phyloP scores from a whole-genome alignment of 208 protist species.

The Porcisia hertigi region DNA sequence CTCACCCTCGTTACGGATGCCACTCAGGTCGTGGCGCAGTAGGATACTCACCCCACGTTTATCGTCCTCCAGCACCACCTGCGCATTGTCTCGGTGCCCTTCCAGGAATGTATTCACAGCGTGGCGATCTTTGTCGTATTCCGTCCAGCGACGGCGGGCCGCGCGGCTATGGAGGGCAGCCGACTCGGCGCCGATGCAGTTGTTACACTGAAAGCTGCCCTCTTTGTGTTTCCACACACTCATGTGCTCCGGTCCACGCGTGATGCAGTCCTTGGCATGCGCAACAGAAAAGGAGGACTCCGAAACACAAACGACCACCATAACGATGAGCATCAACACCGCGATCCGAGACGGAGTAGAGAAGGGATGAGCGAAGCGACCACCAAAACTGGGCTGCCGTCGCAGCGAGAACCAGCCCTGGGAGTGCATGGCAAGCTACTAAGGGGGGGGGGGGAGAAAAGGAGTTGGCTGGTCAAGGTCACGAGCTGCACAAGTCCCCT shows the following conservation, averaged over 20 bases:
- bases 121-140: constrained; percentile 45
- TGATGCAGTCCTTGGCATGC: constrained; percentile 55
- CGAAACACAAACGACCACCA: not conserved
- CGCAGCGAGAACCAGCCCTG: not conserved
- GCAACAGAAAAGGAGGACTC: too few species aligned
- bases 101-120: constrained; percentile 48
- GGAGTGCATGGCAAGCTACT: not conserved
- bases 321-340: constrained; percentile 7
- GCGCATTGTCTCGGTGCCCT: constrained; percentile 26
- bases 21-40: constrained; percentile 56
- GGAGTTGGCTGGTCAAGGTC: not conserved
- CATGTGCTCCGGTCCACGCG: constrained; percentile 15
- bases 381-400: not conserved
- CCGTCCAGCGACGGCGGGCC: constrained; percentile 39
- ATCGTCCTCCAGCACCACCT: constrained; percentile 54
- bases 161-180: not conserved
- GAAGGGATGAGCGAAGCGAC: not conserved
- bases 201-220: constrained; percentile 60
- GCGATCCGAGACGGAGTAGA: not conserved
- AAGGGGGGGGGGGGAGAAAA: not conserved
- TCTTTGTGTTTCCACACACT: constrained; percentile 63
- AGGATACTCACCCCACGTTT: constrained; percentile 49
- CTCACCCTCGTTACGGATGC: constrained; percentile 45
- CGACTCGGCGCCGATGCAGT: constrained; percentile 13
- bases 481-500: not conserved